Evolutionary conservation across 192 early-diverging fungal genomes (phyloP).

Genomic region (Rhizoclosmatium globosum): DNA sequence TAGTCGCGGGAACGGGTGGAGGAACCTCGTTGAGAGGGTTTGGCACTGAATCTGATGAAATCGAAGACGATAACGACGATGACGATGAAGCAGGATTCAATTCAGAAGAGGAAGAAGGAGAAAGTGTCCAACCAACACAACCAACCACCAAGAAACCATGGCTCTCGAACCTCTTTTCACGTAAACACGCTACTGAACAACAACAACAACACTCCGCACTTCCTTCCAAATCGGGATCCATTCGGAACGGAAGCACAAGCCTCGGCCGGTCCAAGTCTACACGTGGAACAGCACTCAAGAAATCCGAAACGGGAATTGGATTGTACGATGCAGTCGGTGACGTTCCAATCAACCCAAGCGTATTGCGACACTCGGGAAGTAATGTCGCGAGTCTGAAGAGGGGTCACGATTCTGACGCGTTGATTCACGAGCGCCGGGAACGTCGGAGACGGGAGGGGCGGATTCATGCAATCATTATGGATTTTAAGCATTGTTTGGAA

Average conservation of each 20-base stretch:
- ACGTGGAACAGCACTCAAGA: not conserved
- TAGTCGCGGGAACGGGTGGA: conserved; percentile 3
- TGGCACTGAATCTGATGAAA: not conserved
- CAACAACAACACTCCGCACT: not conserved
- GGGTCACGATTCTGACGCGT: not conserved
- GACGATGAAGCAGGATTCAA: not conserved
- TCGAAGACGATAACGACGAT: not conserved
- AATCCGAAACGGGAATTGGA: conserved; percentile 4
- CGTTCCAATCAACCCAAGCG: conserved; percentile 6
- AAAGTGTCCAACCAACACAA: not conserved
- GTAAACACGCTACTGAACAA: not conserved
- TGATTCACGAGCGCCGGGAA: not conserved
- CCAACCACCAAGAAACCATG: not conserved
- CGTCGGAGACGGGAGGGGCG: not conserved
- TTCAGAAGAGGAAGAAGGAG: not conserved
- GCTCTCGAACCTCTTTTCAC: not conserved
- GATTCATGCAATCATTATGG: conserved; percentile 34
- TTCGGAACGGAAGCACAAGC: not conserved
- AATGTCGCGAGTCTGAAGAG: not conserved
- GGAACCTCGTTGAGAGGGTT: not conserved
- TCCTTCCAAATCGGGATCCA: not conserved
- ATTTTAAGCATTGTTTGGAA: conserved; percentile 38
- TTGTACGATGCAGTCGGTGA: conserved; percentile 24
- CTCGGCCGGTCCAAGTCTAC: not conserved
- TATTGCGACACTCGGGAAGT: not conserved